Evolutionary conservation across 805 yeast species (phyloP).

Genomic region (Cyberlindnera suaveolens): DNA sequence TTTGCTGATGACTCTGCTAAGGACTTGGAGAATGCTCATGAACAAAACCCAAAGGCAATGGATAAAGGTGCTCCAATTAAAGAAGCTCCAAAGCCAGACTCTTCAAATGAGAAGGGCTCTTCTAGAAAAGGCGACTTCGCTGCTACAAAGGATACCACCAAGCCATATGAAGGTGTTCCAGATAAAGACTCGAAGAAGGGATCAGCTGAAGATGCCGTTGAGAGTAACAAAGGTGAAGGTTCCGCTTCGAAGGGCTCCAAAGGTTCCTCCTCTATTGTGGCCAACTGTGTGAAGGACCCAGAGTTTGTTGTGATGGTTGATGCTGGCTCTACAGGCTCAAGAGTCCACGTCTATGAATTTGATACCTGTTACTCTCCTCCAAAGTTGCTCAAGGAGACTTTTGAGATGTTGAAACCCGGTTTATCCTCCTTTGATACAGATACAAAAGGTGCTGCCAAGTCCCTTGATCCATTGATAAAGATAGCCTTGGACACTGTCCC

Average conservation of each 20-base stretch:
- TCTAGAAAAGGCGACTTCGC: constrained; percentile 16
- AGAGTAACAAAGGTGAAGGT: constrained; percentile 7
- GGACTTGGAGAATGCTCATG: constrained; percentile 6
- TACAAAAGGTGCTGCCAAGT: constrained; percentile 79
- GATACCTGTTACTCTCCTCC: constrained; percentile 86
- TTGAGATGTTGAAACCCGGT: constrained; percentile 90
- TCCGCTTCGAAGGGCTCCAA: constrained; percentile 8
- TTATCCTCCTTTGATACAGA: constrained; percentile 80
- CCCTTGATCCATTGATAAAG: constrained; percentile 76
- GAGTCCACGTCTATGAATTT: constrained; percentile 91
- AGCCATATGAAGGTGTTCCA: constrained; percentile 25
- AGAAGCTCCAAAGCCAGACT: constrained; percentile 24
- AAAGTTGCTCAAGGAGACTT: constrained; percentile 66
- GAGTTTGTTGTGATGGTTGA: constrained; percentile 91
- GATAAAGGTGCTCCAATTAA: constrained; percentile 23
- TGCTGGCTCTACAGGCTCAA: constrained; percentile 97
- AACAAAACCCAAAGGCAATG: constrained; percentile 21
- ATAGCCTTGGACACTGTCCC: constrained; percentile 78
- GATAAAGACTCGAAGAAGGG: constrained; percentile 16
- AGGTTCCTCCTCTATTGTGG: constrained; percentile 2
- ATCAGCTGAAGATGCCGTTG: constrained; percentile 5
- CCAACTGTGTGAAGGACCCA: constrained; percentile 34
- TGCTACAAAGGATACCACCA: constrained; percentile 23
- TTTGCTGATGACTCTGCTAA: constrained; percentile 18
- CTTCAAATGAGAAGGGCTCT: constrained; percentile 1